Percentiles rank a stretch among this genome's conserved stretches.
phyloP scores from a whole-genome alignment of 805 yeast genomes.

The Kluyveromyces siamensis region DNA sequence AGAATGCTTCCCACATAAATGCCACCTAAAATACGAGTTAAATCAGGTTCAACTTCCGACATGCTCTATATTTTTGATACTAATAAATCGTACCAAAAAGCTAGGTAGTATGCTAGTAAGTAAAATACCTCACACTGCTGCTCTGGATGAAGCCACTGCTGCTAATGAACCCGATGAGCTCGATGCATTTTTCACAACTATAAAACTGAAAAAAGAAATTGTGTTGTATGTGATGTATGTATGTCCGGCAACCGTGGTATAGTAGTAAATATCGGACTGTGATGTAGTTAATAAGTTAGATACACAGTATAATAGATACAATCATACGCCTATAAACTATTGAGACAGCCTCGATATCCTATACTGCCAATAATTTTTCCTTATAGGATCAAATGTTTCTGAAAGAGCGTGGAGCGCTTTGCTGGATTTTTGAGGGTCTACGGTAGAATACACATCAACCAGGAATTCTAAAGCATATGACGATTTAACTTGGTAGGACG shows the following conservation, averaged over 20 bases:
- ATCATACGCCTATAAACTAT: constrained; percentile 22
- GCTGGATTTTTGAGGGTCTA: constrained; percentile 29
- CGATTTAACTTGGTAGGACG: constrained; percentile 32
- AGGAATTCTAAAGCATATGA: constrained; percentile 57
- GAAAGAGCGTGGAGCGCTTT: constrained; percentile 45
- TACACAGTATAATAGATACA: constrained; percentile 41
- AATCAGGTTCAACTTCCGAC: constrained; percentile 11
- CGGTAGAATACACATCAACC: constrained; percentile 38
- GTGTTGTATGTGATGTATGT: neutral
- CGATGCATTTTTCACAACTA: neutral
- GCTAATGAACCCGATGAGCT: constrained; percentile 1
- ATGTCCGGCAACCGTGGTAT: constrained; percentile 32
- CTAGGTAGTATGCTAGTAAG: neutral
- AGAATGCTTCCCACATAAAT: constrained; percentile 67
- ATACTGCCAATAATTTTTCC: constrained; percentile 55
- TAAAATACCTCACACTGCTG: neutral
- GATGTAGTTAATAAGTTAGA: constrained; percentile 29
- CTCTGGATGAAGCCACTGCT: neutral
- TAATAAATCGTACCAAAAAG: neutral
- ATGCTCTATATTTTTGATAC: neutral
- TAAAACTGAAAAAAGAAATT: neutral
- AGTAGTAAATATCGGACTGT: neutral
- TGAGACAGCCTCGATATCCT: constrained; percentile 17
- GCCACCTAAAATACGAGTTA: constrained; percentile 63
- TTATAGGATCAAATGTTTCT: constrained; percentile 48